Base-by-base conservation (phyloP, 495 filamentous ascomycete genomes). In the Aspergillus heteromorphus region DNA sequence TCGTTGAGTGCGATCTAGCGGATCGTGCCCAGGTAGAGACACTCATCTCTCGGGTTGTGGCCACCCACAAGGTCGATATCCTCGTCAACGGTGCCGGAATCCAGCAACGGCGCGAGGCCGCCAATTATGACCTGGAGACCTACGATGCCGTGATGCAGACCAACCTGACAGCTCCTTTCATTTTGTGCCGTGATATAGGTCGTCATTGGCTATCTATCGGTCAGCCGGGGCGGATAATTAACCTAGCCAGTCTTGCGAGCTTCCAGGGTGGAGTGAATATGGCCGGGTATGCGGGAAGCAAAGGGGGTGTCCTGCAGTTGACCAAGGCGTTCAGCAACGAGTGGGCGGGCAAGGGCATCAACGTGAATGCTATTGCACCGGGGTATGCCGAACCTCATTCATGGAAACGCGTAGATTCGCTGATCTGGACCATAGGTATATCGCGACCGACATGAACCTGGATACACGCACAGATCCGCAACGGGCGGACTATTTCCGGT, bases 401-500 rank as follows among this genome's bases (percentile, higher is more conserved):
- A 11, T 14, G 2, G 31, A 5, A 2, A 14, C 9, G 2, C 11
- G 8, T 14, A 34, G 5, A 34, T 4, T 34, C 2, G 2, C 13
- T 34, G 9, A 34, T 34, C 23, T 34, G 3, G 31, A 34, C 13
- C 2, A 34, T 34, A 34, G 31, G 9, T 34, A 34, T 63, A 87
- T 96, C 49, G 88, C 79, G 40, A 96, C 92, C 7, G 91, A 96
- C 47, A 96, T 96, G 92, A 96, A 96, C 89, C 4, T 66, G 96
- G 64, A 81, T 95, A 41, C 79, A 85, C 18, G 86, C 96, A 62
- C 58, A 77, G 53, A 79, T 76, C 53, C 71, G 91, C 49, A 78
- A 85, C 53, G 78, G 73, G 50, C 84, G 85, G 53, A 95, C 96
- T 52, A 78, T 86, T 34, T 11, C 13, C 31, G 13, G 4, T 34